Evolutionary conservation across 805 yeast species (phyloP).

Genomic region (Metschnikowia amazonensis): DNA sequence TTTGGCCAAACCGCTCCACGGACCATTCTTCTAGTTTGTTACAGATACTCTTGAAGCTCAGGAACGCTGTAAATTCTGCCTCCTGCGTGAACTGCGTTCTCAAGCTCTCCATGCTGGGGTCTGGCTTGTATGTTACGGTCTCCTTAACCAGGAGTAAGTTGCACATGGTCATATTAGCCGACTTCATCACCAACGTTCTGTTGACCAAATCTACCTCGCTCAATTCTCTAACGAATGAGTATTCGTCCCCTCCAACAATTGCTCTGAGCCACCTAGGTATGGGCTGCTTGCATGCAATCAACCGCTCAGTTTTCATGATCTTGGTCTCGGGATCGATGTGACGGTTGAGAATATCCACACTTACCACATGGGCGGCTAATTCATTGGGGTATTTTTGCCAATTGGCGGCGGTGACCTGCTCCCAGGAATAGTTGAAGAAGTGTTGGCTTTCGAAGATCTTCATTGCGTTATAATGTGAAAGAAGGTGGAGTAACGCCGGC

Average conservation of each 20-base stretch:
- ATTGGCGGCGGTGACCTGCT: constrained; percentile 89
- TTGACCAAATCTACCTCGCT: constrained; percentile 71
- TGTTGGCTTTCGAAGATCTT: constrained; percentile 71
- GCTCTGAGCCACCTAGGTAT: constrained; percentile 78
- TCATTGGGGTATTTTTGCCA: constrained; percentile 98
- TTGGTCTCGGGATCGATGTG: constrained; percentile 51
- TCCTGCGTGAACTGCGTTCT: constrained; percentile 70
- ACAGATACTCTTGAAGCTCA: constrained; percentile 64
- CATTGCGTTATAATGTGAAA: constrained; percentile 43
- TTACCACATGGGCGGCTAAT: constrained; percentile 84
- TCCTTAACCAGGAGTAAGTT: constrained; percentile 77
- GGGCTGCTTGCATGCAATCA: constrained; percentile 83
- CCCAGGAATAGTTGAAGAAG: constrained; percentile 83
- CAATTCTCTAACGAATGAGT: constrained; percentile 83
- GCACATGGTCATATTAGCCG: constrained; percentile 82
- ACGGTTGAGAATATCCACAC: constrained; percentile 82
- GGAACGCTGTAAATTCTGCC: constrained; percentile 87
- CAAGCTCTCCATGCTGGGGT: constrained; percentile 44
- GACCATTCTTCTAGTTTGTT: constrained; percentile 90
- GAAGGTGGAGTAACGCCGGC: background rate
- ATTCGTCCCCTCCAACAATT: constrained; percentile 67
- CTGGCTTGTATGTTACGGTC: constrained; percentile 78
- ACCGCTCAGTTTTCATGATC: constrained; percentile 72
- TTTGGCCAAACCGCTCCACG: constrained; percentile 80
- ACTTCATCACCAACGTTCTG: constrained; percentile 69